Evolutionary conservation across 2,329 filamentous ascomycete genomes (phyloP).

Genomic region (Elsinoe batatas): DNA sequence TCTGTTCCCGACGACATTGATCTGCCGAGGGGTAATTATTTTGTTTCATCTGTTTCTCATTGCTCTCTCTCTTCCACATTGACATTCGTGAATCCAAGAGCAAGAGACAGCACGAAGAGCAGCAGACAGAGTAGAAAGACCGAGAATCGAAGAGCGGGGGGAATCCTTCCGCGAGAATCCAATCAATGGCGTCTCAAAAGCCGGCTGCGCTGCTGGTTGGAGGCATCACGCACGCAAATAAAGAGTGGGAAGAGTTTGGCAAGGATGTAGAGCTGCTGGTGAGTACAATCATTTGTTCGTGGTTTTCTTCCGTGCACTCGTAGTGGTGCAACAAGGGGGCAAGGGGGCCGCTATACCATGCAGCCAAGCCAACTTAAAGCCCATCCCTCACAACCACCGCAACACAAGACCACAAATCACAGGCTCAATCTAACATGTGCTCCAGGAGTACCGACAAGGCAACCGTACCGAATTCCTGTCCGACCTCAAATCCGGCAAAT

Average conservation of each 20-base stretch:
- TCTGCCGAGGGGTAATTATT: not conserved
- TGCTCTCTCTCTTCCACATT: not conserved
- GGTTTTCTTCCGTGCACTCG: not conserved
- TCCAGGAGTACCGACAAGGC: constrained; percentile 44
- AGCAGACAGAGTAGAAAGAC: not conserved
- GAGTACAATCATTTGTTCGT: not conserved
- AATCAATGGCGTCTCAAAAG: constrained; percentile 1
- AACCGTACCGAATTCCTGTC: constrained; percentile 46
- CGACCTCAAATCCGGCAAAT: constrained; percentile 45
- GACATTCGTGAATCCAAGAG: too few relatives aligned
- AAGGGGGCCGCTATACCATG: not conserved
- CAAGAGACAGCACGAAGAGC: not conserved
- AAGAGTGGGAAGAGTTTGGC: constrained; percentile 36
- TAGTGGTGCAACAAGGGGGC: not conserved
- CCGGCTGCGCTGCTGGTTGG: constrained; percentile 36
- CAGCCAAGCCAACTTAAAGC: not conserved
- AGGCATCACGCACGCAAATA: constrained; percentile 34
- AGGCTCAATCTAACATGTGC: not conserved
- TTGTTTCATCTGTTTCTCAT: not conserved
- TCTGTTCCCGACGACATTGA: not conserved
- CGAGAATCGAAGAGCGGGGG: not conserved
- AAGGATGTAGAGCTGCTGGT: constrained; percentile 27
- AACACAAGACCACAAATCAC: not conserved
- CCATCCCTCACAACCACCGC: not conserved
- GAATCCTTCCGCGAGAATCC: not conserved